Base-by-base conservation (phyloP, 73 alveolate species). In the Tetrahymena elliotti region DNA sequence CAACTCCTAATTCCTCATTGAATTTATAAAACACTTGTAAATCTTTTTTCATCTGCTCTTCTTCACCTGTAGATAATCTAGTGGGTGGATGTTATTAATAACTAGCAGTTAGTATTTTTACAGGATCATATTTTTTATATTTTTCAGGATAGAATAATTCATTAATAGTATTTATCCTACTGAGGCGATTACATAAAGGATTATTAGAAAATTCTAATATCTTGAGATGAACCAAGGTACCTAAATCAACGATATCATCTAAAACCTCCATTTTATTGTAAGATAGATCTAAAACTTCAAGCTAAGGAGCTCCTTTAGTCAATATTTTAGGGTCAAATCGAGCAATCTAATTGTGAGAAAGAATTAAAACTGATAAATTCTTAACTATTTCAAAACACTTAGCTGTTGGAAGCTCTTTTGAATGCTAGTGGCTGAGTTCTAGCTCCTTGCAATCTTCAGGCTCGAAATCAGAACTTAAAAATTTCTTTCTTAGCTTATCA, bases 81-180 rank as follows among this genome's bases (percentile, higher is more conserved):
- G 95, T 40, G 0, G 93, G 95, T 0, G 96, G 96, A 39, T 84
- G 93, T 41, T 94, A 36, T 24, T 94, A 52, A 92, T 94, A 94
- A 47, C 93, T 53, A 33, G 96, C 96, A 15, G 96, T 94, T n/a
- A 94, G 93, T 8, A 94, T 92, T 92, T 94, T 94, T 33, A 94
- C 96, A 27, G 96, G 96, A 92, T 94, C 93, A 35, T 94, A 94
- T 52, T 94, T 94, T 31, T 47, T 94, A 39, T 94, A 88, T 47
- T 94, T 39, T 82, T 94, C 93, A 31, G 96, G 96, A 52, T 92
- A 94, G 54, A 94, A 53, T 41, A 94, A 92, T 53, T 94, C 38
- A 38, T 47, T 39, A 31, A 88, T 88, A 39, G 93, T 53, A 47
- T 94, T 94, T 33, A 94, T 92, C 24, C 96, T 37, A 11, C 53